phyloP scores from a whole-genome alignment of 148 eudicot species.

The Dianthus caryophyllus region DNA sequence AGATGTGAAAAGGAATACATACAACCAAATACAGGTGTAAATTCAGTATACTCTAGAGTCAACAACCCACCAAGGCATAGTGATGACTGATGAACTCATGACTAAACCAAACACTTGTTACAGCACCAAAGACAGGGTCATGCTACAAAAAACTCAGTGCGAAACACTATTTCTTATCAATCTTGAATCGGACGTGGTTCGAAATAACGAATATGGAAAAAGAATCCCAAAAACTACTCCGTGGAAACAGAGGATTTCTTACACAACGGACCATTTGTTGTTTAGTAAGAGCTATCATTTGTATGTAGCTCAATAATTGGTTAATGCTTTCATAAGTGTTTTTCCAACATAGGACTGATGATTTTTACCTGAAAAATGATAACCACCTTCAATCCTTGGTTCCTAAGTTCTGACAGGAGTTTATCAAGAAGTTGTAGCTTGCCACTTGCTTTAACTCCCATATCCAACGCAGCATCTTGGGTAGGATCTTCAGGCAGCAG shows the following conservation, averaged over 20 bases:
- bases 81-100: no score
- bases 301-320: background rate
- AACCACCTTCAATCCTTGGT: constrained; percentile 47
- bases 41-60: background rate
- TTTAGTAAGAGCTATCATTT: background rate
- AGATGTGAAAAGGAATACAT: background rate
- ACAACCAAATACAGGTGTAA: background rate
- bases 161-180: background rate
- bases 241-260: background rate
- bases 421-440: constrained; percentile 64
- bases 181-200: background rate
- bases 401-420: constrained; percentile 43
- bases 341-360: background rate
- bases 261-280: background rate
- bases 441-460: constrained; percentile 62
- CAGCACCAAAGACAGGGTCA: background rate
- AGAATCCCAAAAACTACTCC: background rate
- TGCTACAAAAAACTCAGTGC: background rate
- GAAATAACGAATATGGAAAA: background rate
- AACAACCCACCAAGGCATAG: background rate
- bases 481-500: constrained; percentile 27
- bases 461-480: constrained; percentile 32
- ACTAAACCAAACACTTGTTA: background rate
- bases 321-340: background rate
- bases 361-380: constrained; percentile 65